A percentile compares a stretch with the other conserved stretches of the same genome.
These are phyloP conservation scores for Russula virescens DNA, from an alignment of 768 basidiomycete species.

Conservation along the genomic window DNA sequence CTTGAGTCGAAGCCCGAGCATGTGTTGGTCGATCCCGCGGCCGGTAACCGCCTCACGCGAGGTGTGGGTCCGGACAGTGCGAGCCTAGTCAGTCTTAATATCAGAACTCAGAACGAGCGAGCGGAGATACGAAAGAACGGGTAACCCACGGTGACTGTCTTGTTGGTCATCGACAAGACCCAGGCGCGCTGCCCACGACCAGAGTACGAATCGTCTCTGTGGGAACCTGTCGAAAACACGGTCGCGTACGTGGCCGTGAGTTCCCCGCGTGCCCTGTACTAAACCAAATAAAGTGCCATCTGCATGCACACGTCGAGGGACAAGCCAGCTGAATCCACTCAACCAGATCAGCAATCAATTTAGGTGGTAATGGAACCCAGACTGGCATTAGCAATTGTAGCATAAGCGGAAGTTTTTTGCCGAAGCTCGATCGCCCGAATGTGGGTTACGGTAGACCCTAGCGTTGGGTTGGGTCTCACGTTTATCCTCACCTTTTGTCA, in stretches of 20 bases:
- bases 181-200: conserved; percentile 69
- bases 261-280: conserved; percentile 68
- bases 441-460: no score
- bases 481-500: no score
- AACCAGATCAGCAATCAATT: no score
- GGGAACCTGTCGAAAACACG: conserved; percentile 75
- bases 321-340: conserved; percentile 37
- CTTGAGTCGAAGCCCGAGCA: conserved; percentile 75
- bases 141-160: conserved; percentile 41
- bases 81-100: conserved; percentile 35
- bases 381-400: no score
- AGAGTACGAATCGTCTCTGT: conserved; percentile 85
- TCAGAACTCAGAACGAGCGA: neutral
- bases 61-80: conserved; percentile 69
- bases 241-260: conserved; percentile 94
- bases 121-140: neutral
- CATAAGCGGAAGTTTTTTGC: no score
- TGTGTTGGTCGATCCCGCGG: conserved; percentile 82
- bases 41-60: conserved; percentile 74
- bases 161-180: conserved; percentile 68
- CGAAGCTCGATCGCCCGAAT: no score
- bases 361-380: no score
- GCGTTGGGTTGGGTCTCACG: no score
- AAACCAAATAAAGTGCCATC: conserved; percentile 87
- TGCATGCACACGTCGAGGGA: conserved; percentile 85